Evolutionary conservation across 129 eudicot genomes (phyloP).

Genomic region (Calendula officinalis): DNA sequence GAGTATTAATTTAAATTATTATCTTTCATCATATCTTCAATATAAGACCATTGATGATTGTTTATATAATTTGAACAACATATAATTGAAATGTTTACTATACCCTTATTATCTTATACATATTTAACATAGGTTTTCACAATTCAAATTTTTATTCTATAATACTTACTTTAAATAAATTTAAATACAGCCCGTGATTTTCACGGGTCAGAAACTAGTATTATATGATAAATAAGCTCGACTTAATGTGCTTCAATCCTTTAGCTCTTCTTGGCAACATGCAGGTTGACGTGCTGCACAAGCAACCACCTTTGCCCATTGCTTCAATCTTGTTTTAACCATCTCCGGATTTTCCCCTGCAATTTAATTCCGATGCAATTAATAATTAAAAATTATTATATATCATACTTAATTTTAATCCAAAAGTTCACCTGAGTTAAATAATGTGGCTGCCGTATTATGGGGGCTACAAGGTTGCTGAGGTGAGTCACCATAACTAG

Average conservation of each 20-base stretch:
- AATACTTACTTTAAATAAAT: too few relatives aligned
- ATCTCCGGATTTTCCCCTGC: conserved; percentile 34
- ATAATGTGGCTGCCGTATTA: conserved; percentile 11
- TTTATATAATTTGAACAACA: too few relatives aligned
- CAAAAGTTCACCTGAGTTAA: conserved; percentile 24
- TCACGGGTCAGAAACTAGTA: too few relatives aligned
- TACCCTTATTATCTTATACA: too few relatives aligned
- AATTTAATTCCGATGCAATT: not conserved
- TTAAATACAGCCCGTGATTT: too few relatives aligned
- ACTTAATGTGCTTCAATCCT: conserved; percentile 19
- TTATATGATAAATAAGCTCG: not conserved
- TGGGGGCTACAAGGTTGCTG: conserved; percentile 29
- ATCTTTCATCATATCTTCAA: too few relatives aligned
- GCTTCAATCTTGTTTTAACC: conserved; percentile 37
- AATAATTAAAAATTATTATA: not conserved
- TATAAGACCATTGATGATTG: too few relatives aligned
- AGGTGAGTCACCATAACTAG: conserved; percentile 31
- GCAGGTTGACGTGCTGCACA: conserved; percentile 41
- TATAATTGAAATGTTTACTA: too few relatives aligned
- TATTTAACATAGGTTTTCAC: too few relatives aligned
- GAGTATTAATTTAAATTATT: too few relatives aligned
- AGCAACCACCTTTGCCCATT: conserved; percentile 41
- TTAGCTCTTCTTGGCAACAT: conserved; percentile 24
- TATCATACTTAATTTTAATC: not conserved
- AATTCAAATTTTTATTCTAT: too few relatives aligned